Base-by-base conservation (phyloP, 352 stramenopile species). In the Phytopythium ostracodes region DNA sequence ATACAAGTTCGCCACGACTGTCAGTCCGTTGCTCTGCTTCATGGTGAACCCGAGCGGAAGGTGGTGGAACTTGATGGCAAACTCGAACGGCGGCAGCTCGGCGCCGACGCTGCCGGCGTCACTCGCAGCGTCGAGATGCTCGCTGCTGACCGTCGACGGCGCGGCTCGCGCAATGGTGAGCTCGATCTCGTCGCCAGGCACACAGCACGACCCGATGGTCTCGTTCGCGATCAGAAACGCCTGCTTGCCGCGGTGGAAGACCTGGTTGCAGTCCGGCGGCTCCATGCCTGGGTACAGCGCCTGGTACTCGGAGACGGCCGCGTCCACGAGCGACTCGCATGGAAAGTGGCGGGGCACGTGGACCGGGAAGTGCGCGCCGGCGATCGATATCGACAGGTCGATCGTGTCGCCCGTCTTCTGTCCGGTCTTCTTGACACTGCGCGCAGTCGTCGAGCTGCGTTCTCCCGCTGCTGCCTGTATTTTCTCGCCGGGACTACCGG, bases 11-110 rank as follows among this genome's bases (percentile, higher is more conserved):
- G 84, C 85, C 7, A 96, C 85, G 42, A 92, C 84, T 2, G 79
- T 92, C 31, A 65, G 75, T 20, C 63, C 62, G 63, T 81, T 76
- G 18, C 84, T 79, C 49, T 90, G 80, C 64, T 91, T 91, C 71
- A 96, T 81, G 7, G 85, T 94, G 59, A 96, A 94, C 10, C 87
- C 87, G 22, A 96, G 73, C 44, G 87, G 87, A 17, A 94, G 77
- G 35, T 83, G 87, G 69, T 96, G 85, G 63, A 96, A 96, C 40
- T 92, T 60, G 56, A 96, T 72, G 25, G 72, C 71, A 59, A 96
- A 94, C 59, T 90, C 83, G 57, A 78, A 73, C 52, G 59, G 52
- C 20, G 52, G 52, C 20, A 59, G 52, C 35, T 44, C 69, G 29
- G 29, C 31, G n/a, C 62, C 88, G 46, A 22, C 63, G 67, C 10